Conservation (phyloP, 352 stramenopile species). For the Globisporangium recalcitrans region DNA sequence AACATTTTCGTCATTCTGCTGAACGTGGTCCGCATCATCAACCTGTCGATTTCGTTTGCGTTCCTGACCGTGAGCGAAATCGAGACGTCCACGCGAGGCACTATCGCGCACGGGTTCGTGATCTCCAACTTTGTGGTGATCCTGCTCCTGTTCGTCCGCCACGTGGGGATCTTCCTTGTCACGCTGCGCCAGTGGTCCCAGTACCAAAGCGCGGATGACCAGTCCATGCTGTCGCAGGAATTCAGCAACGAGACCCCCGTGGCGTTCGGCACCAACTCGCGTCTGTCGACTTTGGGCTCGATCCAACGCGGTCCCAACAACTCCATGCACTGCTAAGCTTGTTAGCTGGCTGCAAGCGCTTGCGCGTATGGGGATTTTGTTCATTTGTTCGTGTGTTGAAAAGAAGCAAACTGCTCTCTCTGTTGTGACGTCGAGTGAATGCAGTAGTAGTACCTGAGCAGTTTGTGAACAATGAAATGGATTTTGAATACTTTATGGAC, state of each 20-base stretch:
- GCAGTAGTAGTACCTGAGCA: not conserved
- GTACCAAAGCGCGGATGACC: not conserved
- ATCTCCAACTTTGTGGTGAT: constrained; percentile 56
- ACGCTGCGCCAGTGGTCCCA: constrained; percentile 44
- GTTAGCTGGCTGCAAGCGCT: not conserved
- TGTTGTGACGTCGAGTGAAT: not conserved
- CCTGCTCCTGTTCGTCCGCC: constrained; percentile 48
- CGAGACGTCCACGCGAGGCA: constrained; percentile 24
- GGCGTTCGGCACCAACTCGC: not conserved
- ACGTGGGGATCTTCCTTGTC: constrained; percentile 52
- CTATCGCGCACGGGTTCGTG: constrained; percentile 48
- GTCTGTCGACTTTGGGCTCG: not conserved
- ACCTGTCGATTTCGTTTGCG: constrained; percentile 45
- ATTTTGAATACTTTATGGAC: too few relatives aligned
- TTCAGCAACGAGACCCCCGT: not conserved
- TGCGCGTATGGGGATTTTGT: not conserved
- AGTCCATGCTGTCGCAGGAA: constrained; percentile 10
- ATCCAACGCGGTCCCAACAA: constrained; percentile 10
- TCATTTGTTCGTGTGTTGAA: not conserved
- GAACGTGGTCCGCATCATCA: constrained; percentile 40
- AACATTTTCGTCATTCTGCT: constrained; percentile 33
- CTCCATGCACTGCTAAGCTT: constrained; percentile 14
- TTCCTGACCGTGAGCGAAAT: constrained; percentile 53
- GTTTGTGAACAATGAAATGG: too few relatives aligned
- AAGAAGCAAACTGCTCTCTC: not conserved